Evolutionary conservation across 1,284 basidiomycete genomes (phyloP), one percentile per base, ranked within the genome.

Genomic region (Heimioporus retisporus): DNA sequence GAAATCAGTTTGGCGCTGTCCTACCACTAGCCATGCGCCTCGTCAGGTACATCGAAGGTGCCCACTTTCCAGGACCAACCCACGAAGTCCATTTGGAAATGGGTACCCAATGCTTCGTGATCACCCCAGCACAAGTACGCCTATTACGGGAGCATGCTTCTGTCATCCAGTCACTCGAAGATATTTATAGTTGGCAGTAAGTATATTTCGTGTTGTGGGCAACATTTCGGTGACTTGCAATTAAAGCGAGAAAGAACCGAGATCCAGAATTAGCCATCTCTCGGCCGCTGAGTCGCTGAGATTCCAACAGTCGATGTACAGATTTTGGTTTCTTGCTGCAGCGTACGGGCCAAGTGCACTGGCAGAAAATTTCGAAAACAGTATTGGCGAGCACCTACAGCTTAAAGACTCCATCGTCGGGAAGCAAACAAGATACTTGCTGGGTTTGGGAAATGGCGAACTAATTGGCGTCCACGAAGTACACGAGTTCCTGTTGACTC

Each of bases 121-220:
- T 69, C 21, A 74, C 62, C 65, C 64, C 59, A 35, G 43, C 53
- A 14, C 66, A 65, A 65, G 72, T 14, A 46, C 28, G 55, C 23
- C 40, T 60, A 4, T 64, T 83, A 25, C 69, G 67, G 15, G 31
- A 66, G 3, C 68, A 75, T 60, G 75, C 73, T 13, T 23, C 56
- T 1, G 68, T 73, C 8, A 69, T 79, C 23, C 66, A 31, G 6
- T 51, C 53, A 16, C 67, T 83, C 31, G 82, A 82, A 68, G 73
- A 75, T 43, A 68, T 81, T 11, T 84, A 81, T 68, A 84, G 82
- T 59, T 69, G 75, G 67, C 78, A 77, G 83, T 81, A 69, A 61
- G 63, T 11, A 2, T 51, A 40, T 59, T 53, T 42, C 13, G 28
- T 19, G 18, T 13, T 43, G 48, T n/a, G 14, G 21, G 23, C 3